Percentiles rank a stretch among this genome's conserved stretches.
These are phyloP conservation scores for Nyssa sinensis DNA, from an alignment of 148 eudicot species.

Conservation along the genomic window DNA sequence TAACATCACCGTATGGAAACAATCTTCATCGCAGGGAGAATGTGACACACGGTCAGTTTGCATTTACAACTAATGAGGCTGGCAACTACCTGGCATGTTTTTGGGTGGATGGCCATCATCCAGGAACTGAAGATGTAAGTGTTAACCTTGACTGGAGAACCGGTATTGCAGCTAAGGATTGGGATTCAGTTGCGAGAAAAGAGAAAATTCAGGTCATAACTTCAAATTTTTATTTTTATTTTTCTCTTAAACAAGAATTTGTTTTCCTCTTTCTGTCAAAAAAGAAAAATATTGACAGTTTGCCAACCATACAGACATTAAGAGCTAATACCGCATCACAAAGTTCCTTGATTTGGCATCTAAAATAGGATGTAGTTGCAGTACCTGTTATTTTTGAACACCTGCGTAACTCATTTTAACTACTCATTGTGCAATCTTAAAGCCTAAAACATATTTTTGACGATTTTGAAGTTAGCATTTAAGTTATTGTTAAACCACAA, in stretches of 20 bases:
- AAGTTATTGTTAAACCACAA: too few relatives aligned
- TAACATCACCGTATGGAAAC: constrained; percentile 81
- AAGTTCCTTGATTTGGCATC: too few relatives aligned
- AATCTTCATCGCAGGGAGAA: constrained; percentile 57
- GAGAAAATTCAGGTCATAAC: constrained; percentile 74
- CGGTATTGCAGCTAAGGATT: constrained; percentile 91
- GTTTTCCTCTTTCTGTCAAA: not conserved
- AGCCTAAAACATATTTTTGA: too few relatives aligned
- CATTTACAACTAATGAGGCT: constrained; percentile 75
- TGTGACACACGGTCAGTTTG: constrained; percentile 82
- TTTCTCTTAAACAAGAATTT: constrained; percentile 7
- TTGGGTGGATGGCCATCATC: constrained; percentile 47
- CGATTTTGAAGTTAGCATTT: too few relatives aligned
- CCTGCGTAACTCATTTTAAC: too few relatives aligned
- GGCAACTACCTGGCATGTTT: constrained; percentile 85
- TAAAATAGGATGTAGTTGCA: too few relatives aligned
- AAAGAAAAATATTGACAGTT: not conserved
- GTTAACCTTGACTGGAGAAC: constrained; percentile 84
- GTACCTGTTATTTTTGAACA: too few relatives aligned
- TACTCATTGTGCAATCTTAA: too few relatives aligned
- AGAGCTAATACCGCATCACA: too few relatives aligned
- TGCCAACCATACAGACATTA: not conserved
- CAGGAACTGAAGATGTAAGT: constrained; percentile 45
- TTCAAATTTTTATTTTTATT: not conserved
- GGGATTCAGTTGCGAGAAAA: constrained; percentile 84